phyloP scores from a whole-genome alignment of 139 green algal genomes.

The Chlorokybus atmophyticus region DNA sequence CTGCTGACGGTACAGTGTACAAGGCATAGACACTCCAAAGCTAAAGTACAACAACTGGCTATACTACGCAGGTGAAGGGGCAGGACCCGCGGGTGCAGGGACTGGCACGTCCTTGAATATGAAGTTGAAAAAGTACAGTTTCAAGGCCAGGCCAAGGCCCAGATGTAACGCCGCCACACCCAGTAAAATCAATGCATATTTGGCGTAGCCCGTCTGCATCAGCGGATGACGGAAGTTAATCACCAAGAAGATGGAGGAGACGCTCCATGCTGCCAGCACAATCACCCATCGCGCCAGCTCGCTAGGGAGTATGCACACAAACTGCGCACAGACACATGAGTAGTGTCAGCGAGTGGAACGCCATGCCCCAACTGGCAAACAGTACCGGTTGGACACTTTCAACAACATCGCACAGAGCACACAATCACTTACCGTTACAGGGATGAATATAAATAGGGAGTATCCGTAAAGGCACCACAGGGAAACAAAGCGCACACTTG shows the following conservation, averaged over 20 bases:
- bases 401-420: not conserved
- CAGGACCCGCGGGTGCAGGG: too few species aligned
- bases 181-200: too few species aligned
- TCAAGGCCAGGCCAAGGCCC: too few species aligned
- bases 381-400: not conserved
- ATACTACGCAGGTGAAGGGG: too few species aligned
- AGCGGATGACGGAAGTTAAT: conserved; percentile 18
- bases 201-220: too few species aligned
- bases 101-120: too few species aligned
- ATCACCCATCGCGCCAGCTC: conserved; percentile 20
- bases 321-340: conserved; percentile 16
- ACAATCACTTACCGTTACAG: conserved; percentile 11
- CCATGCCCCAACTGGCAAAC: not conserved
- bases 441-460: conserved; percentile 34
- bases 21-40: too few species aligned
- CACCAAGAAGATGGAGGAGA: conserved; percentile 16
- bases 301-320: conserved; percentile 17
- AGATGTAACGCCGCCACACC: too few species aligned
- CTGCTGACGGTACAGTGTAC: too few species aligned
- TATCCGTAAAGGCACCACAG: conserved; percentile 39
- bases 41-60: too few species aligned
- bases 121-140: too few species aligned
- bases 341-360: not conserved
- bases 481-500: conserved; percentile 8
- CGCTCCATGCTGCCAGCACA: conserved; percentile 5